Conservation (phyloP, 192 early-diverging fungal species). For the Linnemannia schmuckeri region DNA sequence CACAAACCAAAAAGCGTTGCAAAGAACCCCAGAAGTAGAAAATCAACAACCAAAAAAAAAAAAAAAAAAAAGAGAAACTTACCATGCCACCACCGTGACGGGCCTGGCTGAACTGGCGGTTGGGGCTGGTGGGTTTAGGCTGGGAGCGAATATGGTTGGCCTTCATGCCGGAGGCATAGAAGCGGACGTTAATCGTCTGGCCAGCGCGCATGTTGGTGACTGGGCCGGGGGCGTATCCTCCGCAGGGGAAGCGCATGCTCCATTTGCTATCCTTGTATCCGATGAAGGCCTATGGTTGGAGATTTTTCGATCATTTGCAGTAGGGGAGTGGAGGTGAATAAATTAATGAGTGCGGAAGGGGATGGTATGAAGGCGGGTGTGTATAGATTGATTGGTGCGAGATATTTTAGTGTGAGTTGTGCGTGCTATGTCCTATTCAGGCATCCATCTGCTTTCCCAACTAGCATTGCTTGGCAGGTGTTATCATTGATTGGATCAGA, state of each 20-base stretch:
- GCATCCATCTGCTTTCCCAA: not conserved
- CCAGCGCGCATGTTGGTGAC: slow-evolving; percentile 68
- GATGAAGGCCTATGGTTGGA: slow-evolving; percentile 31
- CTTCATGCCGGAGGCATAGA: slow-evolving; percentile 50
- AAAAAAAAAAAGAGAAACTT: not conserved
- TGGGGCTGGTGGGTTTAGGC: slow-evolving; percentile 27
- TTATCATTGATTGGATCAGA: not conserved
- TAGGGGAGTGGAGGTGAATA: not conserved
- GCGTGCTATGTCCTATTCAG: too few species aligned
- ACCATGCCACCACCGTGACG: slow-evolving; percentile 72
- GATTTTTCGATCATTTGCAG: not conserved
- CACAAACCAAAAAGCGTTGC: not conserved
- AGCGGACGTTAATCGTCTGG: slow-evolving; percentile 60
- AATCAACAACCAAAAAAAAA: not conserved
- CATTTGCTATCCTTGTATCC: slow-evolving; percentile 43
- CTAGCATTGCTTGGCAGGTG: not conserved
- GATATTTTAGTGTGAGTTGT: too few species aligned
- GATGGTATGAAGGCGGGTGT: not conserved
- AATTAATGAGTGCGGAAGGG: not conserved
- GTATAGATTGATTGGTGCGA: not conserved
- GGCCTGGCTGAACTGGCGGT: slow-evolving; percentile 56
- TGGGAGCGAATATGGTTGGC: slow-evolving; percentile 27
- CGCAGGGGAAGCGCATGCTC: slow-evolving; percentile 50
- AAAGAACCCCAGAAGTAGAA: not conserved
- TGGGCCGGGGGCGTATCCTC: slow-evolving; percentile 53